Evolutionary conservation across 2,329 filamentous ascomycete genomes (phyloP).

Genomic region (Chaetomium olivaceum): DNA sequence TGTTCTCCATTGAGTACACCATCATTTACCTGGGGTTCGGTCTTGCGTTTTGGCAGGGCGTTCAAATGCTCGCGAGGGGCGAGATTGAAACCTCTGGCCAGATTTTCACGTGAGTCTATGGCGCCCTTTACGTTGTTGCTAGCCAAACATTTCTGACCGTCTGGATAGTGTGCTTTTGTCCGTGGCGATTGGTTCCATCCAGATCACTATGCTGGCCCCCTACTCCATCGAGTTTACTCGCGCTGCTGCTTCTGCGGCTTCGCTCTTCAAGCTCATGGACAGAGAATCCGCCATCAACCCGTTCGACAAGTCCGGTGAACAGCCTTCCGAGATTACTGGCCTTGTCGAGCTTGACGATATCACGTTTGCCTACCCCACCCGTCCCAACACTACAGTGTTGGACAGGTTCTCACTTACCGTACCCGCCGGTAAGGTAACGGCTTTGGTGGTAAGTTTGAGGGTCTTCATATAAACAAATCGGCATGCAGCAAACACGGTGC

Average conservation of each 20-base stretch:
- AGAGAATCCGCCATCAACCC: slow-evolving; percentile 44
- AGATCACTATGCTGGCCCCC: slow-evolving; percentile 50
- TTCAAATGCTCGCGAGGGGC: slow-evolving; percentile 47
- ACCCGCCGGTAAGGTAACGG: slow-evolving; percentile 48
- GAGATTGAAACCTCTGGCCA: slow-evolving; percentile 49
- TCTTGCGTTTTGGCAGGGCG: slow-evolving; percentile 55
- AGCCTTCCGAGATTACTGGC: slow-evolving; percentile 38
- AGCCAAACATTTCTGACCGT: background rate
- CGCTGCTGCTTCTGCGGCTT: slow-evolving; percentile 48
- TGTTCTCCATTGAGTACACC: slow-evolving; percentile 51
- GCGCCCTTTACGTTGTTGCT: background rate
- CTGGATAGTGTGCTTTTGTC: slow-evolving; percentile 48
- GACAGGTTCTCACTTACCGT: slow-evolving; percentile 42
- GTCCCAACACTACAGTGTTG: slow-evolving; percentile 47
- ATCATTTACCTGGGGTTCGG: slow-evolving; percentile 50
- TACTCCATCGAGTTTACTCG: slow-evolving; percentile 49
- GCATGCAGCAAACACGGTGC: background rate
- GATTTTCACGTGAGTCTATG: slow-evolving; percentile 46
- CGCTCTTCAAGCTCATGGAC: slow-evolving; percentile 52
- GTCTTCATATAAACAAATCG: background rate
- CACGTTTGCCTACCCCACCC: slow-evolving; percentile 54
- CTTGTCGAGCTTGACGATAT: slow-evolving; percentile 48
- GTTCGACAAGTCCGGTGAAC: slow-evolving; percentile 41
- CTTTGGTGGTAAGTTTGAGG: slow-evolving; percentile 43
- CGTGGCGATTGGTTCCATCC: slow-evolving; percentile 48